These are phyloP conservation scores for Paraphaeosphaeria minitans DNA, from an alignment of 2,329 filamentous ascomycete genomes.

Conservation along the genomic window DNA sequence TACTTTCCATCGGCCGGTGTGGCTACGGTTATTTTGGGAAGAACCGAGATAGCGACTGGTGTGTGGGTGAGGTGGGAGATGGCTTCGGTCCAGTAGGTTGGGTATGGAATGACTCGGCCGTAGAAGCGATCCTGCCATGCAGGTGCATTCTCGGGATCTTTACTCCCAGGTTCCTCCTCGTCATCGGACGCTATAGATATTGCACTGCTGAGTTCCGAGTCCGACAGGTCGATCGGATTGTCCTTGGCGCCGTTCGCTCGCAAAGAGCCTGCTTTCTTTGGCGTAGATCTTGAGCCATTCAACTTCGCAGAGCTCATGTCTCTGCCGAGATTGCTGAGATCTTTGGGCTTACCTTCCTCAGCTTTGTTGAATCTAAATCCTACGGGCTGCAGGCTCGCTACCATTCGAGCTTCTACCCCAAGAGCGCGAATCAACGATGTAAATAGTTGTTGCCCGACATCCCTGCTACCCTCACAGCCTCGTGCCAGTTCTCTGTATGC, in stretches of 20 bases:
- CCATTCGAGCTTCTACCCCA: constrained; percentile 80
- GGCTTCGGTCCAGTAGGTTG: constrained; percentile 92
- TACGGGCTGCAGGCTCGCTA: constrained; percentile 81
- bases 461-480: constrained; percentile 77
- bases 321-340: constrained; percentile 29
- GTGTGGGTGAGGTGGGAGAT: constrained; percentile 80
- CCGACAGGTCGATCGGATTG: constrained; percentile 53
- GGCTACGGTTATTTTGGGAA: constrained; percentile 55
- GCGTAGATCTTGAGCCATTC: constrained; percentile 2
- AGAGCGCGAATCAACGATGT: constrained; percentile 81
- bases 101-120: constrained; percentile 79
- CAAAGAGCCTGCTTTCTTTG: constrained; percentile 13
- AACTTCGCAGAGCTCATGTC: neutral
- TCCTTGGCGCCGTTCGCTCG: constrained; percentile 31
- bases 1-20: constrained; percentile 72
- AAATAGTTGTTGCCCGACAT: constrained; percentile 88
- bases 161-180: constrained; percentile 57
- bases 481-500: constrained; percentile 73
- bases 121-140: constrained; percentile 55
- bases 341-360: constrained; percentile 71
- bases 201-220: constrained; percentile 54
- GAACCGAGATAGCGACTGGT: constrained; percentile 77
- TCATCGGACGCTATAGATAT: constrained; percentile 54
- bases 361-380: constrained; percentile 90
- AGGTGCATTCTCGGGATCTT: constrained; percentile 48